Percentiles rank a stretch among this genome's conserved stretches.
These are phyloP conservation scores for Circinella minor DNA, from an alignment of 371 early-diverging fungal genomes.

Conservation along the genomic window DNA sequence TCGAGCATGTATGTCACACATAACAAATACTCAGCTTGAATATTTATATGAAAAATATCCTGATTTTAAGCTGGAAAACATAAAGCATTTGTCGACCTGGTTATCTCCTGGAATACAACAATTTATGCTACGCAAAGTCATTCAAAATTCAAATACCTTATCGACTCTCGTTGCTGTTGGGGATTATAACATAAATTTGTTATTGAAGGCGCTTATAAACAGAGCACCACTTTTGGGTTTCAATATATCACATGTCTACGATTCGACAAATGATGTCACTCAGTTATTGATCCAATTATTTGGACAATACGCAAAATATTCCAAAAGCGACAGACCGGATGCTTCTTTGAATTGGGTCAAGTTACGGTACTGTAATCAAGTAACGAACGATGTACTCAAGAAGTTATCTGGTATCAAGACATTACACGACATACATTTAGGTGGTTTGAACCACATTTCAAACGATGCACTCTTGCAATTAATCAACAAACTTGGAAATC, in stretches of 20 bases:
- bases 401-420: not conserved
- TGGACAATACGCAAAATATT: not conserved
- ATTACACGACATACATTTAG: not conserved
- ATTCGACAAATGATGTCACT: not conserved
- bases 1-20: not conserved
- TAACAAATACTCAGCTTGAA: not conserved
- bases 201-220: no score
- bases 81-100: not conserved
- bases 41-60: not conserved
- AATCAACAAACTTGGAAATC: not conserved
- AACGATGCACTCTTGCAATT: not conserved
- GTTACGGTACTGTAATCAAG: not conserved
- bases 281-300: not conserved
- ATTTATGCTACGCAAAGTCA: not conserved
- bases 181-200: no score
- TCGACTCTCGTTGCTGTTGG: no score
- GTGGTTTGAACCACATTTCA: not conserved
- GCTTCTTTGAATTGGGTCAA: not conserved
- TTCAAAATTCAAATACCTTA: no score
- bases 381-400: not conserved
- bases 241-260: no score
- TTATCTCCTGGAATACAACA: not conserved
- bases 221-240: no score
- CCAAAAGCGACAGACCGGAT: not conserved
- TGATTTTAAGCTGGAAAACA: not conserved